These are phyloP conservation scores for Ormosia semicastrata DNA, from an alignment of 306 rosid genomes.

Conservation along the genomic window DNA sequence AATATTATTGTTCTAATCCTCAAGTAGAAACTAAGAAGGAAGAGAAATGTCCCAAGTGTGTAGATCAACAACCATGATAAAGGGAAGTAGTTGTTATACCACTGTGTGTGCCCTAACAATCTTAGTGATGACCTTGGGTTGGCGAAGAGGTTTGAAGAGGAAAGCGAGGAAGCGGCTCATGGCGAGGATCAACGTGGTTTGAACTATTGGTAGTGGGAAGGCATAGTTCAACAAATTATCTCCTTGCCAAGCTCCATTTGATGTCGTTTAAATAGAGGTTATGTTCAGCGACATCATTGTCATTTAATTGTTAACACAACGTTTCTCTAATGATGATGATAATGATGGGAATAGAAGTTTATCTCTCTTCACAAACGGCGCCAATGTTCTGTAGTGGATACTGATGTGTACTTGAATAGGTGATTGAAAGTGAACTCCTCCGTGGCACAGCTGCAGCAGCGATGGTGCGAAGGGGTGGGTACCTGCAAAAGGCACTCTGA, in stretches of 20 bases:
- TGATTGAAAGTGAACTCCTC: no score
- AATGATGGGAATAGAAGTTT: no score
- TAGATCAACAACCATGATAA: slow-evolving; percentile 48
- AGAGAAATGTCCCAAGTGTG: slow-evolving; percentile 28
- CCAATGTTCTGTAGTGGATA: no score
- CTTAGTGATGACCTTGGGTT: slow-evolving; percentile 86
- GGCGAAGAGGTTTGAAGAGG: slow-evolving; percentile 81
- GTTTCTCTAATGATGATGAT: no score
- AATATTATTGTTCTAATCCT: slow-evolving; percentile 13
- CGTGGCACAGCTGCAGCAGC: no score
- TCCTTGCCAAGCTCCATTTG: slow-evolving; percentile 83
- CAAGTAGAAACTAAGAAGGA: slow-evolving; percentile 28
- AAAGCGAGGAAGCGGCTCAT: slow-evolving; percentile 62
- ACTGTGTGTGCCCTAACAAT: no score
- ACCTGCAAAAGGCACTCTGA: no score
- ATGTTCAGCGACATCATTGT: slow-evolving; percentile 47
- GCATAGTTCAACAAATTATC: slow-evolving; percentile 72
- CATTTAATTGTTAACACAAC: no score
- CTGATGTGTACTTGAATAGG: no score
- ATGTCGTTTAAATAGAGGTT: slow-evolving; percentile 65
- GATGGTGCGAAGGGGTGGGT: no score
- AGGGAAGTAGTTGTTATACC: background rate
- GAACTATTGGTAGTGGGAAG: slow-evolving; percentile 75
- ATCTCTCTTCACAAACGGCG: no score
- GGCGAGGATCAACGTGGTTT: slow-evolving; percentile 48